phyloP scores from a whole-genome alignment of 2,329 filamentous ascomycete species.

The Calonectria pseudoreteaudii region DNA sequence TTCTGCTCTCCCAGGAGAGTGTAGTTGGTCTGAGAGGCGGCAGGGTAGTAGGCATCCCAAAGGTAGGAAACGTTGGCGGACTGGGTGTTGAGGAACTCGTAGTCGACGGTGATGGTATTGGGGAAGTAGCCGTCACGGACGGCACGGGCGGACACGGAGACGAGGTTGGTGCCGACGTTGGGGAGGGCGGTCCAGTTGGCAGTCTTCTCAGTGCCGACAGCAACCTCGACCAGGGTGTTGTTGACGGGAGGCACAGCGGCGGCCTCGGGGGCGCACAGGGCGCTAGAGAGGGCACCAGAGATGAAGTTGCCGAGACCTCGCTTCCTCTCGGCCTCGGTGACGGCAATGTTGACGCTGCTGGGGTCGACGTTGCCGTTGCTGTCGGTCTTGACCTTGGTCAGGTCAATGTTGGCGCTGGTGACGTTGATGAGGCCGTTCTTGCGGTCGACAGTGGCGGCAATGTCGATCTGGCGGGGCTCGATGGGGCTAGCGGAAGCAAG shows the following conservation, averaged over 20 bases:
- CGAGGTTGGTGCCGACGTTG: neutral
- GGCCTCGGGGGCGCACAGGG: neutral
- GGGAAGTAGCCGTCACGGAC: neutral
- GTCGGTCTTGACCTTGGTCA: neutral
- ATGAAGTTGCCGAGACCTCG: neutral
- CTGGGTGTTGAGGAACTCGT: constrained; percentile 6
- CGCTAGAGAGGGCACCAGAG: neutral
- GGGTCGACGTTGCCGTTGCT: constrained; percentile 1
- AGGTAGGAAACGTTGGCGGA: constrained; percentile 7
- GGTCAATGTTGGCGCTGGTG: neutral
- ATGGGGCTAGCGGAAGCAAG: neutral
- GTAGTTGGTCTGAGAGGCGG: constrained; percentile 1
- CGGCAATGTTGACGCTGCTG: neutral
- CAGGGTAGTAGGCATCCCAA: constrained; percentile 1
- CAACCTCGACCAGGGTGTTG: neutral
- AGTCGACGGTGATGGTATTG: neutral
- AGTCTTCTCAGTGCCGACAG: neutral
- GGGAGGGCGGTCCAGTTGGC: neutral
- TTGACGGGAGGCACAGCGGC: neutral
- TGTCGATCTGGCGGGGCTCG: neutral
- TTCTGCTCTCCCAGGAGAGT: constrained; percentile 1
- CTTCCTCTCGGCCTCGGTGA: neutral
- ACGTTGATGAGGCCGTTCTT: neutral
- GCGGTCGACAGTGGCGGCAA: neutral
- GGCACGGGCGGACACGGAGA: neutral